Evolutionary conservation across 208 protist species (phyloP), one percentile per base, ranked within the genome.

Genomic region (Phytomonas serpens): DNA sequence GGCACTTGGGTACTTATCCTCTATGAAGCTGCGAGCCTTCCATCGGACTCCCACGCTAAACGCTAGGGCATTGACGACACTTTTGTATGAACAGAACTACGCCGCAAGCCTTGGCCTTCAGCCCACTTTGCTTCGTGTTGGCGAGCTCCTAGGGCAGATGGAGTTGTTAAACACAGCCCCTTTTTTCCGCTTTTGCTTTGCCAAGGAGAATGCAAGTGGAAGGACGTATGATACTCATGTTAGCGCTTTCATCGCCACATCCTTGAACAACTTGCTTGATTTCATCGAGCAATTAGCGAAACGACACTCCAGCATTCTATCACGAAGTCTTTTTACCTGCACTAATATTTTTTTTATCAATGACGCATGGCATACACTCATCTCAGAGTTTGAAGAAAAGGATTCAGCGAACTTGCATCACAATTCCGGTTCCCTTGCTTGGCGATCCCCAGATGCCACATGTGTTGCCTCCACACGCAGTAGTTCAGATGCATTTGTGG

Each of bases 101-200:
- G 77, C 79, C 32, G 75, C 79, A 31, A 88, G 85, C 13, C 80
- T 94, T 23, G 83, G 83, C 7, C 84, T 81, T 34, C 87, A 92
- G 68, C 78, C 80, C 11, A 73, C 88, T 38, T 71, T 91, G 57
- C 75, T 75, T 72, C 77, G 79, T 29, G 79, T 90, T 7, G 73
- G 71, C 51, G 81, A 87, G 11, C 77, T 86, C 32, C 69, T 88
- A 14, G 80, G 81, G 14, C 79, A 90, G 73, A 37, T 95, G 27
- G 85, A 90, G 73, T 72, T 85, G 23, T 77, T 95, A 27, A 95
- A 95, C 80, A 82, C 69, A 33, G 75, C 80, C 13, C 65, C 67
- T 23, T 77, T 57, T 27, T 57, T 57, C 19, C 47, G 47, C 47
- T 57, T 57, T 57, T 57, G 19, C 19, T 57, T 57, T 57, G 47